Evolutionary conservation across 495 filamentous ascomycete genomes (phyloP).

Genomic region (Evernia prunastri): DNA sequence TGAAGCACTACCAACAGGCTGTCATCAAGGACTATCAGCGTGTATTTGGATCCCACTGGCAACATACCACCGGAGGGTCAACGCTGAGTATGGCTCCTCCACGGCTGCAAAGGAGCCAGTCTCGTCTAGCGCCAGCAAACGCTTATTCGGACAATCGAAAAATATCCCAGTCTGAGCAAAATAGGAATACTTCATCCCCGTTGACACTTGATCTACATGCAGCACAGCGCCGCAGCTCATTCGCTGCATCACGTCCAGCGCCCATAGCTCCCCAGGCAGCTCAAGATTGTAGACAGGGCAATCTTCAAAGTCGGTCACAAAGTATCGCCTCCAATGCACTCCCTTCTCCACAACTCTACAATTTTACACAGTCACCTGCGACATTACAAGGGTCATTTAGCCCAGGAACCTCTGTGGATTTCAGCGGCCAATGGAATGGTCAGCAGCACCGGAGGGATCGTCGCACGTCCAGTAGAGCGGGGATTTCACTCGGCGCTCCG

Average conservation of each 20-base stretch:
- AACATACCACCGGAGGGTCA: not conserved
- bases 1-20: constrained; percentile 4
- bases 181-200: not conserved
- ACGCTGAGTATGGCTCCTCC: not conserved
- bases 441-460: not conserved
- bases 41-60: not conserved
- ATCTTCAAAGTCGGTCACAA: not conserved
- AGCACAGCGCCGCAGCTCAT: not conserved
- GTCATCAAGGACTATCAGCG: constrained; percentile 12
- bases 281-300: not conserved
- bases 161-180: not conserved
- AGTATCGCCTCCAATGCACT: not conserved
- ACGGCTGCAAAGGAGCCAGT: not conserved
- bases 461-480: not conserved
- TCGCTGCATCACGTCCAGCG: not conserved
- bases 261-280: not conserved
- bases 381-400: not conserved
- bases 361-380: constrained; percentile 5
- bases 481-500: not conserved
- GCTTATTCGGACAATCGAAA: not conserved
- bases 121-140: not conserved
- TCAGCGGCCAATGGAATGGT: not conserved
- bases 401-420: not conserved
- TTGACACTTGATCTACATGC: not conserved
- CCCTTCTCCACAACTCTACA: constrained; percentile 1